Conservation (phyloP, 192 early-diverging fungal species). For the Bifiguratus adelaidae region DNA sequence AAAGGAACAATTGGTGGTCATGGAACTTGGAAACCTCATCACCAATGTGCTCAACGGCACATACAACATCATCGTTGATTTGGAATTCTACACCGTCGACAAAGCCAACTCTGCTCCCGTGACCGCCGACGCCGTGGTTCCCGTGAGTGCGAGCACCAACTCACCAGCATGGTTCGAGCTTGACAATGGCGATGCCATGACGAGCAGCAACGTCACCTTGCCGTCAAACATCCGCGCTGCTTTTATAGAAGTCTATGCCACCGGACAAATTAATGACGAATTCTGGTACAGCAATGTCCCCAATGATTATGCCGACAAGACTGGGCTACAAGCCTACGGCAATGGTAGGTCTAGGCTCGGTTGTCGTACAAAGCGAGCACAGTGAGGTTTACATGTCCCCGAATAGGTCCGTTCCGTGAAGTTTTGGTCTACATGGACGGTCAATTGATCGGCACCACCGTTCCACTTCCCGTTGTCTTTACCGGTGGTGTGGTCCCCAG, state of each 20-base stretch:
- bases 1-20: slow-evolving; percentile 3
- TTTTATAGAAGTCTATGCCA: slow-evolving; percentile 6
- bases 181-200: neutral
- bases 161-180: slow-evolving; percentile 3
- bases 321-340: neutral
- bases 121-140: slow-evolving; percentile 6
- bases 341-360: neutral
- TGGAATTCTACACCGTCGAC: neutral
- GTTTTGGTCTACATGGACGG: slow-evolving; percentile 6
- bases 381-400: no score
- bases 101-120: neutral
- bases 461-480: slow-evolving; percentile 3
- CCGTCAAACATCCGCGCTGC: slow-evolving; percentile 5
- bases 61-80: slow-evolving; percentile 1
- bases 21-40: slow-evolving; percentile 8
- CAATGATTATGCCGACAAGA: slow-evolving; percentile 2
- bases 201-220: slow-evolving; percentile 2
- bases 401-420: slow-evolving; percentile 10
- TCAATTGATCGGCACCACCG: neutral
- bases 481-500: slow-evolving; percentile 7
- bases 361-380: no score
- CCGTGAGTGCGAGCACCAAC: neutral
- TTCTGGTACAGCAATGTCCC: slow-evolving; percentile 9
- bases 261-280: slow-evolving; percentile 7
- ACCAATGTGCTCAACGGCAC: slow-evolving; percentile 6